Evolutionary conservation across 2,329 filamentous ascomycete genomes (phyloP), one percentile per base, ranked within the genome.

Genomic region (Clarireedia homoeocarpa): DNA sequence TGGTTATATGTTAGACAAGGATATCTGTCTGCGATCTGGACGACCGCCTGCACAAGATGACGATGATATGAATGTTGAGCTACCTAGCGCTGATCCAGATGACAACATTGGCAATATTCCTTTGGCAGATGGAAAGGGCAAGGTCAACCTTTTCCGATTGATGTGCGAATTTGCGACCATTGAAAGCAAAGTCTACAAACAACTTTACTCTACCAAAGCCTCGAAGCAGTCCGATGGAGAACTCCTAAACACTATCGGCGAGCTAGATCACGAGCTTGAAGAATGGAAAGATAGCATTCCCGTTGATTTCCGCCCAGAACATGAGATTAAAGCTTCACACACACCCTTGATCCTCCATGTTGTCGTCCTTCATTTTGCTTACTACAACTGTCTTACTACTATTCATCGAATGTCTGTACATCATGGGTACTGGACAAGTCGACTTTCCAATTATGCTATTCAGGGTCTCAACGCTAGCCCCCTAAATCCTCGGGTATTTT

Each of bases 331-430:
- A 71, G 89, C 90, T 0, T 88, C 87, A 0, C 90, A 96, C 70
- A 95, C 91, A 0, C 91, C 92, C 0, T 78, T 97, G n/a, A 91
- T 97, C 20, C 77, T 99, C 20, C 92, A 97, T 62, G 84, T 99
- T 52, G 91, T 96, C 59, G 89, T 96, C 70, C 75, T 99, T 57
- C 94, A 99, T 71, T 95, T 99, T 66, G 86, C 90, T 1, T 99
- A 99, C 72, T 97, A 97, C 75, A 99, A 99, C 70, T 96, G 91
- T 66, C 74, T 99, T 51, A 96, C 92, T 0, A 99, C 94, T 0
- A 96, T 99, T 61, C 94, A 99, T 70, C 89, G 94, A 51, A 99
- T 97, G 94, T 95, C 90, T 44, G 88, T 97, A 30, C 94, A 97
- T 66, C 91, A 96, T 69, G 94, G 94, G 14, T 96, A 96, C 73